Percentiles rank a stretch among this genome's conserved stretches.
Evolutionary conservation across 805 yeast species (phyloP).

Genomic region (Ogataea degrootiae): DNA sequence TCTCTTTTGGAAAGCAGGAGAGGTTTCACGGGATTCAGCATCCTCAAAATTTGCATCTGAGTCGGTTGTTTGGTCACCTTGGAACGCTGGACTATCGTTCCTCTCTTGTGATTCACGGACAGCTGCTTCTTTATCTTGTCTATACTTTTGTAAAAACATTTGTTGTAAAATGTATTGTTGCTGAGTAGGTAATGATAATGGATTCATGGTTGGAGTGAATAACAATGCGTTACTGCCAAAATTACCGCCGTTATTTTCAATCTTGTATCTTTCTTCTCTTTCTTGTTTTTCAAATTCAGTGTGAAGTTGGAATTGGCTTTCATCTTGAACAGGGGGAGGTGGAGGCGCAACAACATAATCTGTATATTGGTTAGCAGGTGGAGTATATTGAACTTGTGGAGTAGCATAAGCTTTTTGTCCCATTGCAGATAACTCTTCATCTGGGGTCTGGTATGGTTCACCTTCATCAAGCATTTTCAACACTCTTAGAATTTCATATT

Average conservation of each 20-base stretch:
- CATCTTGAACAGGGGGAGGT: not conserved
- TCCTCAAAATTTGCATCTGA: not conserved
- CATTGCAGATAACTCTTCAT: constrained; percentile 2
- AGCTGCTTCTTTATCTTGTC: constrained; percentile 1
- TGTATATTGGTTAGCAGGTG: no score
- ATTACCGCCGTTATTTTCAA: constrained; percentile 5
- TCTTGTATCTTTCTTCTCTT: not conserved
- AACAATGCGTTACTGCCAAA: constrained; percentile 2
- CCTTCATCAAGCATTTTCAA: constrained; percentile 10
- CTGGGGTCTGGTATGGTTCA: constrained; percentile 5
- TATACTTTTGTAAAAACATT: constrained; percentile 3
- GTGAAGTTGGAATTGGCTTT: constrained; percentile 1
- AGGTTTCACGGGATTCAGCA: not conserved
- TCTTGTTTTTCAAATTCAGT: constrained; percentile 9
- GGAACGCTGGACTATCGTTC: no score
- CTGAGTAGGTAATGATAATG: constrained; percentile 4
- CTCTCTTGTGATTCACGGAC: not conserved
- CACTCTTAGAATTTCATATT: constrained; percentile 11
- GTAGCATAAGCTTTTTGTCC: not conserved
- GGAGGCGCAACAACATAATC: no score
- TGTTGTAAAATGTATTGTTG: constrained; percentile 7
- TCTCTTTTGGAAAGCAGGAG: not conserved
- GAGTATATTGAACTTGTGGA: no score
- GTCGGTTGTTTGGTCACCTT: not conserved
- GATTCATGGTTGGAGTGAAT: constrained; percentile 1